Evolutionary conservation across 129 eudicot species (phyloP).

Genomic region (Centella asiatica): DNA sequence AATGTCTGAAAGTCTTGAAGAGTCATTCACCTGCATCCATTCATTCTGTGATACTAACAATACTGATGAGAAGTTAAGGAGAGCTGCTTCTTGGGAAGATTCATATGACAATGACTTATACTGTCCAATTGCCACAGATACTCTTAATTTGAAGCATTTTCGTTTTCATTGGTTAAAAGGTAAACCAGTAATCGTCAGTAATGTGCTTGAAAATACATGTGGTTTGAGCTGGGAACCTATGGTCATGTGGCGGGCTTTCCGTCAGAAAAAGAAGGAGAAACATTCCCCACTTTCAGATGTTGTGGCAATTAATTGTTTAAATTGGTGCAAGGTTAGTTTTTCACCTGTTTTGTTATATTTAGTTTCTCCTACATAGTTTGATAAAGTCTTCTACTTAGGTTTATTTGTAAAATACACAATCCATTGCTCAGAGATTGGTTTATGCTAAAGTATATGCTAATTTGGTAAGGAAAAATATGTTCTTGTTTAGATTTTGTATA

Average conservation of each 20-base stretch:
- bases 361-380: not conserved
- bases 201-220: constrained; percentile 35
- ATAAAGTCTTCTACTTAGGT: not conserved
- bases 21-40: constrained; percentile 10
- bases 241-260: constrained; percentile 53
- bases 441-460: no score
- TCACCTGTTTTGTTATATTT: not conserved
- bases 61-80: constrained; percentile 6
- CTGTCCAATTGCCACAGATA: constrained; percentile 22
- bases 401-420: not conserved
- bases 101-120: constrained; percentile 27
- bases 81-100: constrained; percentile 33
- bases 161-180: constrained; percentile 45
- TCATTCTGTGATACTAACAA: not conserved
- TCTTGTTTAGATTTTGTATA: no score
- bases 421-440: not conserved
- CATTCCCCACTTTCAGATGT: constrained; percentile 13
- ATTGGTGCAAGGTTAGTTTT: constrained; percentile 37
- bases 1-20: constrained; percentile 1
- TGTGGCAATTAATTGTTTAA: constrained; percentile 31
- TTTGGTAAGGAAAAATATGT: no score
- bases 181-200: constrained; percentile 35
- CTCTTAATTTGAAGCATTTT: constrained; percentile 30
- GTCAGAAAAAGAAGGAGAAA: constrained; percentile 18
- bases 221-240: constrained; percentile 53